Evolutionary conservation across 2,329 filamentous ascomycete species (phyloP), one percentile per base, ranked within the genome.

Genomic region (Madurella mycetomatis): DNA sequence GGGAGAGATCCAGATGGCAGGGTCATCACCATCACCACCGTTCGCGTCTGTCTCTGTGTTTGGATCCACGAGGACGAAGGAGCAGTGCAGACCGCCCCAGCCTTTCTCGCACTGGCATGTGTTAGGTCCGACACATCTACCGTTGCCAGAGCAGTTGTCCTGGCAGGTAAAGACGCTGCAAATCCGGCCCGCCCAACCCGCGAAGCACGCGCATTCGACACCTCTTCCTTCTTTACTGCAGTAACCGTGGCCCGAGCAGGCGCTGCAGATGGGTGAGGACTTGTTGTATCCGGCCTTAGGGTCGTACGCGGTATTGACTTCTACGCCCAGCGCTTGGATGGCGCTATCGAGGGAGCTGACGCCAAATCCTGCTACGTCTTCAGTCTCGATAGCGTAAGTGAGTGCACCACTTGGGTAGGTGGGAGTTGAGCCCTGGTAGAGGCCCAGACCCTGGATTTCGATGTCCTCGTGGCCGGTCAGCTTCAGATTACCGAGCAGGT

Each of bases 1-100:
- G 16, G 54, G 54, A 16, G 50, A 50, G 32, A 57, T 57, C 54
- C 54, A 57, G 47, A 57, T 57, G 47, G 54, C 54, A 19, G 54
- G 54, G 34, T 57, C 54, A 13, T 57, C 54, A 2, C 54, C 54
- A 47, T 57, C 54, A 15, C 32, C 54, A n/a, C 54, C 54, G 34
- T 57, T 53, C n/a, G 54, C 54, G 4, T 49, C 47, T 1, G 54
- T 57, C 43, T 57, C 54, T 9, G 44, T 30, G 2, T 42, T 51
- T 3, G 54, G 41, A n/a, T 47, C 18, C 5, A 57, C 51, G 2
- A 57, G 9, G 3, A 57, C 47, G 18, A 53, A 54, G 15, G 54
- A 54, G 51, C 54, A 57, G 43, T 57, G 54, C 44, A 57, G 43
- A 12, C 54, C 54, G 15, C 54, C 54, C 51, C 51, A 57, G 16